phyloP scores from a whole-genome alignment of 1,284 basidiomycete species.

The Cutaneotrichosporon cutaneum region DNA sequence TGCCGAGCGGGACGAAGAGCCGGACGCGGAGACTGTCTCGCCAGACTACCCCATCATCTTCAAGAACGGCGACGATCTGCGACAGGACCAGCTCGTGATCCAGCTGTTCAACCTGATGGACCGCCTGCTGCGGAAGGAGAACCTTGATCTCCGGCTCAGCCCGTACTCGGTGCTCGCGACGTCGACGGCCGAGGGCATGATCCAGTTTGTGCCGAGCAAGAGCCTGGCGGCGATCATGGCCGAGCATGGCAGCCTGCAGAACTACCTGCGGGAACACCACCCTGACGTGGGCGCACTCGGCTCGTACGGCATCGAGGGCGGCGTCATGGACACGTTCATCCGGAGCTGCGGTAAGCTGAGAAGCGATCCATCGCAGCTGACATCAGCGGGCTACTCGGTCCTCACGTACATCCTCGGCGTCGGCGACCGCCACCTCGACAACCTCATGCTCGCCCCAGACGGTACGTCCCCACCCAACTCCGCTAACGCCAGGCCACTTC shows the following conservation, averaged over 20 bases:
- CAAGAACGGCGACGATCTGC: slow-evolving; percentile 92
- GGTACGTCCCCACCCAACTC: slow-evolving; percentile 57
- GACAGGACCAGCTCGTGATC: slow-evolving; percentile 60
- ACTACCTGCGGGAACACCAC: slow-evolving; percentile 79
- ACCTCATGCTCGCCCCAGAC: slow-evolving; percentile 87
- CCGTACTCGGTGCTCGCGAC: slow-evolving; percentile 95
- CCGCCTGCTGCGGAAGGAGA: slow-evolving; percentile 86
- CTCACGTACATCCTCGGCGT: slow-evolving; percentile 96
- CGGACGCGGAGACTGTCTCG: slow-evolving; percentile 31
- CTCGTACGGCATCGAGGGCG: slow-evolving; percentile 86
- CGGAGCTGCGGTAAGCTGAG: slow-evolving; percentile 81
- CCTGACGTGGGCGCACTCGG: slow-evolving; percentile 90
- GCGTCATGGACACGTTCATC: slow-evolving; percentile 93
- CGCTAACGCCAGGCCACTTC: slow-evolving; percentile 63
- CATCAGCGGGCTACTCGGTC: slow-evolving; percentile 91
- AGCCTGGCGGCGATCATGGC: slow-evolving; percentile 90
- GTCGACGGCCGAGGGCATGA: slow-evolving; percentile 89
- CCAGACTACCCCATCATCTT: slow-evolving; percentile 89
- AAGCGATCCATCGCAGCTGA: background rate
- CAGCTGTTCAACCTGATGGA: slow-evolving; percentile 59
- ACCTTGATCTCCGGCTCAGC: slow-evolving; percentile 86
- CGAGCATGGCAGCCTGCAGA: slow-evolving; percentile 86
- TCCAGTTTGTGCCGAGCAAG: slow-evolving; percentile 92
- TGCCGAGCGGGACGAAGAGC: slow-evolving; percentile 18
- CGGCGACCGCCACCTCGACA: slow-evolving; percentile 95